Base-by-base conservation (phyloP, 2,329 filamentous ascomycete genomes). In the Aspergillus candidus region DNA sequence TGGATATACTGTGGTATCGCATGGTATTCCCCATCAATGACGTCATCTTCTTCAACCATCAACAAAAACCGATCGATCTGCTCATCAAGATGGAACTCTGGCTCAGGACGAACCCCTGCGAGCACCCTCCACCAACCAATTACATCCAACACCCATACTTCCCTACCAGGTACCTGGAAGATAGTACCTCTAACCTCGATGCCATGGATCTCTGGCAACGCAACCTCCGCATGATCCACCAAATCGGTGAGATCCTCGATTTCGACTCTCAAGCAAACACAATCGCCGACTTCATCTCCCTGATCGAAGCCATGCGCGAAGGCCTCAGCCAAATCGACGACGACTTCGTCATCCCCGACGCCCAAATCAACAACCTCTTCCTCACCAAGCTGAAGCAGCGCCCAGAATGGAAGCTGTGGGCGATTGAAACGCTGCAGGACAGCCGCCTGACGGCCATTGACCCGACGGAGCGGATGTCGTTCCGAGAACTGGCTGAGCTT, bases 281-380 rank as follows among this genome's bases (percentile, higher is more conserved):
- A 38, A 50, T 60, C 14, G 46, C 52, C 37, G 58, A 60, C 42
- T 59, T 61, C 31, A 48, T 59, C 14, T 44, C 53, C 15, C 55
- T 61, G 10, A 59, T 61, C 38, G 46, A 60, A 31, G 58, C 58
- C 4, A 51, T 59, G 32, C 51, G 57, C 8, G 58, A 61, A 32
- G 58, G 58, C 13, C 49, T 60, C 22, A 48, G 47, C 6, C 53
- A 54, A 7, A 53, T 61, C 32, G 54, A 61, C 39, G 55, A 59
- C 1, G 43, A 51, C n/a, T 53, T 57, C 30, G 36, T 39, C 30
- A 52, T 59, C 13, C 53, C 56, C 4, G 58, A 60, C 34, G 47
- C 51, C 2, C 55, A 60, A 22, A 50, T 61, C 44, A 59, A 57
- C 27, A 32, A 55, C 1, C 43, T 60, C 6, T 58, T 59, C 18